Percentiles rank a stretch among this genome's conserved stretches.
Evolutionary conservation across 2,329 filamentous ascomycete genomes (phyloP).

Genomic region (Akanthomyces lecanii): DNA sequence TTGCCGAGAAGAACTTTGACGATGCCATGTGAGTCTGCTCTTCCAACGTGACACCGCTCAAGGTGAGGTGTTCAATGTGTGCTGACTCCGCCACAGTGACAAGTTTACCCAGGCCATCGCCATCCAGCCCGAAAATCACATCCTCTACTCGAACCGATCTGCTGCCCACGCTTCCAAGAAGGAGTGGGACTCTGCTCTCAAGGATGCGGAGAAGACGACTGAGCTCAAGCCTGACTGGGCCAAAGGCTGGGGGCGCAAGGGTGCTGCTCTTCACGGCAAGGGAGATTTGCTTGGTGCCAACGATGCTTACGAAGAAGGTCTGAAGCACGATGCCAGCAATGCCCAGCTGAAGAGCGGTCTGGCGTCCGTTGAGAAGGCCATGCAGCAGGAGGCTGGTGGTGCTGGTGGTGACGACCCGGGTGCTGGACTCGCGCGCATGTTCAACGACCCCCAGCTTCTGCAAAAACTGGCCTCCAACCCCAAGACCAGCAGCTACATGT

Average conservation of each 20-base stretch:
- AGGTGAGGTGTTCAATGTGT: too few species aligned
- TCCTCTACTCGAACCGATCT: slow-evolving; percentile 96
- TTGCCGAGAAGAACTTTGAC: slow-evolving; percentile 93
- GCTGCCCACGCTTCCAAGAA: slow-evolving; percentile 83
- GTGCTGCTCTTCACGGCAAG: slow-evolving; percentile 80
- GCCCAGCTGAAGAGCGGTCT: slow-evolving; percentile 88
- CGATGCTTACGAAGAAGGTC: slow-evolving; percentile 89
- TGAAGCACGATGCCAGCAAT: slow-evolving; percentile 88
- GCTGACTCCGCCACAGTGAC: slow-evolving; percentile 52
- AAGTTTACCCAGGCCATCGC: slow-evolving; percentile 94
- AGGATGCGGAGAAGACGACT: slow-evolving; percentile 89
- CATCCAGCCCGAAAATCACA: slow-evolving; percentile 84
- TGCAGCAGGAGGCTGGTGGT: slow-evolving; percentile 56
- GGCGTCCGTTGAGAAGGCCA: slow-evolving; percentile 78
- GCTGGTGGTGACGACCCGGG: slow-evolving; percentile 56
- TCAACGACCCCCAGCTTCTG: slow-evolving; percentile 85
- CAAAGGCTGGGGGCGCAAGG: slow-evolving; percentile 93
- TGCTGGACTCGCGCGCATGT: slow-evolving; percentile 83
- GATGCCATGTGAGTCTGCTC: slow-evolving; percentile 76
- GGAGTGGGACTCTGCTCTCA: slow-evolving; percentile 77
- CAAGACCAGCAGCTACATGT: slow-evolving; percentile 79
- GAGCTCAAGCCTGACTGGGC: slow-evolving; percentile 97
- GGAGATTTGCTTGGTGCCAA: slow-evolving; percentile 80
- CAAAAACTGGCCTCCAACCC: slow-evolving; percentile 91
- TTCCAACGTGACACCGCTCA: neutral